These are phyloP conservation scores for Clavispora santaluciae DNA, from an alignment of 805 yeast species.

Conservation along the genomic window DNA sequence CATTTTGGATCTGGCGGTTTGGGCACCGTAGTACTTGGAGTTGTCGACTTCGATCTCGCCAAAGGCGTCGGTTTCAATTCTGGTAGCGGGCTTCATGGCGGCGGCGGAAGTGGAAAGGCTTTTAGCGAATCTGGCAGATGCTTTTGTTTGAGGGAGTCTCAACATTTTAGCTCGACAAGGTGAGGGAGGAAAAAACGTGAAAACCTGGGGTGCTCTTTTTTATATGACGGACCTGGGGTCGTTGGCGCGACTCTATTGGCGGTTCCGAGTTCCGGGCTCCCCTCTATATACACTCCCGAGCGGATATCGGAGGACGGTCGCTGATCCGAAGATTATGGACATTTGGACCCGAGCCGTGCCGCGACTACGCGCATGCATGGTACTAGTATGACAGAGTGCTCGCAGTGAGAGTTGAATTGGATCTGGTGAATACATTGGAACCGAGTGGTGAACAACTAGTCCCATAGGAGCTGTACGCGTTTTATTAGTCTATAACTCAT, in stretches of 20 bases:
- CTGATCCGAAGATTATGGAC: no score
- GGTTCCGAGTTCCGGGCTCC: neutral
- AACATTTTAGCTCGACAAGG: conserved; percentile 9
- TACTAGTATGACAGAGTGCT: no score
- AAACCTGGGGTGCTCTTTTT: neutral
- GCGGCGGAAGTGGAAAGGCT: conserved; percentile 25
- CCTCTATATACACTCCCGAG: neutral
- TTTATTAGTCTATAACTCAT: conserved; percentile 4
- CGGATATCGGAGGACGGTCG: neutral
- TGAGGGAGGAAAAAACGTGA: neutral
- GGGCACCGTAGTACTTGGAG: conserved; percentile 96
- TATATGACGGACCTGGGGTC: conserved; percentile 5
- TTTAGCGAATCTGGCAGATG: conserved; percentile 16
- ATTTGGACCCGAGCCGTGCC: no score
- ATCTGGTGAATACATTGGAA: no score
- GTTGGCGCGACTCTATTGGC: conserved; percentile 6
- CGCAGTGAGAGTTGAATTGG: no score
- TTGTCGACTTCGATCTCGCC: conserved; percentile 92
- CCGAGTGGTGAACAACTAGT: no score
- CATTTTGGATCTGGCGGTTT: conserved; percentile 87
- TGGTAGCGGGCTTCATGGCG: conserved; percentile 26
- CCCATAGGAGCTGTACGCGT: no score
- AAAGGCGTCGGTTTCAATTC: conserved; percentile 92
- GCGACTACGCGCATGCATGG: no score
- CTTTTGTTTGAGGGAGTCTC: conserved; percentile 12